These are phyloP conservation scores for Aspergillus olivimuriae DNA, from an alignment of 495 filamentous ascomycete genomes.

Conservation along the genomic window DNA sequence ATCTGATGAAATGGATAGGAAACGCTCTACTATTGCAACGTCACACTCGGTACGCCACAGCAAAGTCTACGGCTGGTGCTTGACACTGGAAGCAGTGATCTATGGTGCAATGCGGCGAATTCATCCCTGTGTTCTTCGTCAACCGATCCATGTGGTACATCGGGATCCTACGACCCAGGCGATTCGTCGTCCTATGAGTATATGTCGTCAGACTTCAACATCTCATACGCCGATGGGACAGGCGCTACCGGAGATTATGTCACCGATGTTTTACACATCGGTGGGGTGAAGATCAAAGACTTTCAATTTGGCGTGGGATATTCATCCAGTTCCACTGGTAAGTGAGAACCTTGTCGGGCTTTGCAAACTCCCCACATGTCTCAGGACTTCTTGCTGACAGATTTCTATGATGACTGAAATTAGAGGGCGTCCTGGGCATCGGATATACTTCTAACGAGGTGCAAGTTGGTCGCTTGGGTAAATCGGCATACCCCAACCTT, in stretches of 20 bases:
- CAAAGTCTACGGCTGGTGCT: slow-evolving; percentile 60
- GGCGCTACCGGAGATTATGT: slow-evolving; percentile 79
- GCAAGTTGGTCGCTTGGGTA: slow-evolving; percentile 55
- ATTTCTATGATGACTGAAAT: not conserved
- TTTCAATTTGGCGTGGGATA: slow-evolving; percentile 90
- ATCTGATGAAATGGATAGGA: slow-evolving; percentile 19
- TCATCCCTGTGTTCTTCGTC: slow-evolving; percentile 52
- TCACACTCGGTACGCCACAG: slow-evolving; percentile 64
- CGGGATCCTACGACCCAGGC: slow-evolving; percentile 67
- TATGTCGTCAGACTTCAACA: slow-evolving; percentile 76
- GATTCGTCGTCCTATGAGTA: slow-evolving; percentile 75
- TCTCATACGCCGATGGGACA: slow-evolving; percentile 83
- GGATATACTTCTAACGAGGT: slow-evolving; percentile 84
- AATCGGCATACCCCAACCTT: slow-evolving; percentile 67
- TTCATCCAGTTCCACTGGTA: slow-evolving; percentile 51
- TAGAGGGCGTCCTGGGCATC: slow-evolving; percentile 81
- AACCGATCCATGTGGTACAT: slow-evolving; percentile 43
- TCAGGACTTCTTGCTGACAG: too few relatives aligned
- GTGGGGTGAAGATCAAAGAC: slow-evolving; percentile 47
- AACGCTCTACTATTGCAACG: slow-evolving; percentile 63
- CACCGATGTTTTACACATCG: slow-evolving; percentile 69
- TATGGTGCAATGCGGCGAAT: slow-evolving; percentile 72
- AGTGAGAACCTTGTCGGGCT: too few relatives aligned
- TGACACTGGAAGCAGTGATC: slow-evolving; percentile 83
- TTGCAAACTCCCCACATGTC: too few relatives aligned